phyloP scores from a whole-genome alignment of 495 filamentous ascomycete genomes.

The Podospora bellae-mahoneyi region DNA sequence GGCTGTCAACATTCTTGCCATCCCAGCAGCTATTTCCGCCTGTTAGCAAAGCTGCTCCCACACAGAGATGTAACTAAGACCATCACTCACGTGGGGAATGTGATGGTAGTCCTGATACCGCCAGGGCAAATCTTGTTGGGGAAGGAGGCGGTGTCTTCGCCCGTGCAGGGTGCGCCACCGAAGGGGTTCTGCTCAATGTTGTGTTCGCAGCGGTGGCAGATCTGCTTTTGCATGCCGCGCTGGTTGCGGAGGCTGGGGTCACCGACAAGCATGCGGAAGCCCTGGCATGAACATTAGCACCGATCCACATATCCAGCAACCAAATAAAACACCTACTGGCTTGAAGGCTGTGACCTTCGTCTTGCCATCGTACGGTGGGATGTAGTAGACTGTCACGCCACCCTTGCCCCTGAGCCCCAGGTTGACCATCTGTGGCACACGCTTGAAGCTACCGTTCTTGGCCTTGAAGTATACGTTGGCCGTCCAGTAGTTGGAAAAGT shows the following conservation, averaged over 20 bases:
- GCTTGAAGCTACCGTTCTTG: conserved; percentile 46
- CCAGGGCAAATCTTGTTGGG: conserved; percentile 43
- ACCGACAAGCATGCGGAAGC: conserved; percentile 46
- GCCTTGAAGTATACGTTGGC: conserved; percentile 41
- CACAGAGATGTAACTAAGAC: no score
- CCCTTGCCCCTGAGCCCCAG: conserved; percentile 36
- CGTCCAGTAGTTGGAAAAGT: conserved; percentile 45
- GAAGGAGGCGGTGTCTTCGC: conserved; percentile 44
- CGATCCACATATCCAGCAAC: background rate
- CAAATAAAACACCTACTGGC: conserved; percentile 16
- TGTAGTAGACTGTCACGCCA: conserved; percentile 50
- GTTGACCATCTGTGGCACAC: conserved; percentile 45
- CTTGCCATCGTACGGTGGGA: conserved; percentile 44
- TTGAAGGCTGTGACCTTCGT: conserved; percentile 48
- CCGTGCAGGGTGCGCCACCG: conserved; percentile 51
- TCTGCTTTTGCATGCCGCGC: conserved; percentile 35
- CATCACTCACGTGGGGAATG: conserved; percentile 41
- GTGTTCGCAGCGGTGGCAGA: conserved; percentile 49
- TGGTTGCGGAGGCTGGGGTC: conserved; percentile 33
- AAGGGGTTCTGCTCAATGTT: conserved; percentile 49
- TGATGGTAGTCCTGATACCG: conserved; percentile 48
- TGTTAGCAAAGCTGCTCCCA: background rate
- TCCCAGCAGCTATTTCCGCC: conserved; percentile 45
- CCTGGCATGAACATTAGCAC: conserved; percentile 21
- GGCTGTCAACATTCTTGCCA: conserved; percentile 51